phyloP scores from a whole-genome alignment of 805 yeast genomes.

The Kluyveromyces dobzhanskii region DNA sequence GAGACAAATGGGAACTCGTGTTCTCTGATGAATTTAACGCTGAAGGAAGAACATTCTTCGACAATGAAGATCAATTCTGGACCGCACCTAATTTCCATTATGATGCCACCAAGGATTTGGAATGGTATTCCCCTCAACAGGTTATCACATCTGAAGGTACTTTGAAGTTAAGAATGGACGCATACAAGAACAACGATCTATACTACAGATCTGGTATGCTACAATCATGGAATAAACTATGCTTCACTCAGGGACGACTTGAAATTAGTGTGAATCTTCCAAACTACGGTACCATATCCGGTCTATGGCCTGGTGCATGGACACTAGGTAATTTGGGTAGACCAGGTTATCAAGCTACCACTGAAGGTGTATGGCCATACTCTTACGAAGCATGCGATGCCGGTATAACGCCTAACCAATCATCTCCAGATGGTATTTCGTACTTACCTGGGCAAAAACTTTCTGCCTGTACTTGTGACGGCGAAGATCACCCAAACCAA shows the following conservation, averaged over 20 bases:
- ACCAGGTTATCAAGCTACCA: constrained; percentile 79
- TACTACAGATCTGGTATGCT: constrained; percentile 86
- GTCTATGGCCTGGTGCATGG: constrained; percentile 97
- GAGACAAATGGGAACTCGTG: constrained; percentile 64
- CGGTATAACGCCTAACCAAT: constrained; percentile 91
- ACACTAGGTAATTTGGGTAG: constrained; percentile 88
- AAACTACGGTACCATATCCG: constrained; percentile 66
- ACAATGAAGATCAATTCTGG: constrained; percentile 89
- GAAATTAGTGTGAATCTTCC: constrained; percentile 77
- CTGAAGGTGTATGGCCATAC: constrained; percentile 96
- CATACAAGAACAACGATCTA: constrained; percentile 68
- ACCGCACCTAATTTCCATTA: constrained; percentile 77
- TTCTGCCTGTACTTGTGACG: constrained; percentile 69
- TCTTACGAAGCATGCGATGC: constrained; percentile 82
- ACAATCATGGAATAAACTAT: constrained; percentile 85
- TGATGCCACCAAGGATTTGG: constrained; percentile 82
- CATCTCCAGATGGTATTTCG: constrained; percentile 81
- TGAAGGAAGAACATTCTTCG: constrained; percentile 84
- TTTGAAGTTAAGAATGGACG: constrained; percentile 63
- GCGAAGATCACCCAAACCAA: constrained; percentile 78
- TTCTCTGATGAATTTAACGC: constrained; percentile 88
- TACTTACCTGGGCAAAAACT: constrained; percentile 80
- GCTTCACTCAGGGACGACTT: constrained; percentile 76
- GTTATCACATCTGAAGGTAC: constrained; percentile 69
- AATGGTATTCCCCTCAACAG: constrained; percentile 95